Evolutionary conservation across 805 yeast species (phyloP).

Genomic region (Candida pini): DNA sequence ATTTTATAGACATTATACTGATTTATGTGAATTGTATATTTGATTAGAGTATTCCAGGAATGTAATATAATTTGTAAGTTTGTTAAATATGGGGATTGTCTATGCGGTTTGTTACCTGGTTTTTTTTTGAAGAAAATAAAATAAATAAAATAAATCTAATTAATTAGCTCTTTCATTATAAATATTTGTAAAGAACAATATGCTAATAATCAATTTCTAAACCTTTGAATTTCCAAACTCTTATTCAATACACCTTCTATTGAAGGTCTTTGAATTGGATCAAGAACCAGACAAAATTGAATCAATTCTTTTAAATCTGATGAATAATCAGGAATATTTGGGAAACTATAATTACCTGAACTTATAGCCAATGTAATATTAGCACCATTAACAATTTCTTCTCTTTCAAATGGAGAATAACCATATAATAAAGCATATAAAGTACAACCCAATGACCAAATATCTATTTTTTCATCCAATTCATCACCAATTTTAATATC

Average conservation of each 20-base stretch:
- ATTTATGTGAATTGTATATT: no score
- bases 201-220: conserved; percentile 7
- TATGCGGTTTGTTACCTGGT: no score
- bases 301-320: conserved; percentile 53
- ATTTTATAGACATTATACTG: no score
- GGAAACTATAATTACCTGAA: conserved; percentile 58
- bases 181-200: no score
- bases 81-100: no score
- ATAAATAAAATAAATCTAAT: no score
- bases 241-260: conserved; percentile 52
- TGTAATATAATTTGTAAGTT: no score
- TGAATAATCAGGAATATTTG: conserved; percentile 47
- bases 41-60: no score
- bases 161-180: no score
- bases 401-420: conserved; percentile 80
- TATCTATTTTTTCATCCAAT: conserved; percentile 71
- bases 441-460: conserved; percentile 90
- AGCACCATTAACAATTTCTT: conserved; percentile 78
- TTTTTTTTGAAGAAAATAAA: no score
- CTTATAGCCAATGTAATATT: conserved; percentile 70
- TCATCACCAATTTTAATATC: conserved; percentile 64
- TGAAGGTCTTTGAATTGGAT: conserved; percentile 57
- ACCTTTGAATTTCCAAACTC: conserved; percentile 38
- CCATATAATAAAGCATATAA: conserved; percentile 74
- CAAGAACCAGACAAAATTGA: conserved; percentile 52